Conservation (phyloP, 2,329 filamentous ascomycete genomes). For the Aspergillus pseudoterreus region DNA sequence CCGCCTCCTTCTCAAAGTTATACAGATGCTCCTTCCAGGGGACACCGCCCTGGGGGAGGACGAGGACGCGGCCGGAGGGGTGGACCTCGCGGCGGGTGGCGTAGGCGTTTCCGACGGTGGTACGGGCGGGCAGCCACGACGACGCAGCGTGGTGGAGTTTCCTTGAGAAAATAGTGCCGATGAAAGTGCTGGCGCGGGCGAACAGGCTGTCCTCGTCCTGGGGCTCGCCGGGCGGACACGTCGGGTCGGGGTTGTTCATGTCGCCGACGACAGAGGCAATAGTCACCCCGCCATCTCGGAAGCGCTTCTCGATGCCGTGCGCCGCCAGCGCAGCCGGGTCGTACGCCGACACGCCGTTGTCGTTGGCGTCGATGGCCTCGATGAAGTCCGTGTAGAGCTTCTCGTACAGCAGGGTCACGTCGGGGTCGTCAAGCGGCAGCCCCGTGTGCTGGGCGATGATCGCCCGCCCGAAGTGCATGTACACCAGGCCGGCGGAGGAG, state of each 20-base stretch:
- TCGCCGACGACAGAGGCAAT: conserved; percentile 79
- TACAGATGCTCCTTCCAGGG: conserved; percentile 98
- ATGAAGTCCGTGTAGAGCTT: conserved; percentile 93
- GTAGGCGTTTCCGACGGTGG: conserved; percentile 74
- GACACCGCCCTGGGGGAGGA: conserved; percentile 70
- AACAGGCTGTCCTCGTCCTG: conserved; percentile 85
- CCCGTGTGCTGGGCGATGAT: conserved; percentile 70
- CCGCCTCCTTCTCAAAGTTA: conserved; percentile 65
- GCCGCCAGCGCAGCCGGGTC: conserved; percentile 66
- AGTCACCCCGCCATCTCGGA: conserved; percentile 76
- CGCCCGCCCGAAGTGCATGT: conserved; percentile 86
- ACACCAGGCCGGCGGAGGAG: conserved; percentile 88
- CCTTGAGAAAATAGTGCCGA: conserved; percentile 82
- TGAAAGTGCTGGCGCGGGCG: conserved; percentile 69
- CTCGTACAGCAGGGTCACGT: conserved; percentile 72
- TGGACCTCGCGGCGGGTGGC: conserved; percentile 64
- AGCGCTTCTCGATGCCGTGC: conserved; percentile 75
- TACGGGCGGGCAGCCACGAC: conserved; percentile 84
- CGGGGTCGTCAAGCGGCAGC: conserved; percentile 57
- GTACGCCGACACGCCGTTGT: conserved; percentile 87
- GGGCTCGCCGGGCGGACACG: conserved; percentile 49
- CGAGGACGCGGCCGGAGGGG: conserved; percentile 71
- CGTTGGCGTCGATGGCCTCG: conserved; percentile 94
- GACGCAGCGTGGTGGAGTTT: conserved; percentile 72
- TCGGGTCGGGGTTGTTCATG: conserved; percentile 64